Evolutionary conservation across 2,329 filamentous ascomycete species (phyloP).

Genomic region (Apiospora arundinis): DNA sequence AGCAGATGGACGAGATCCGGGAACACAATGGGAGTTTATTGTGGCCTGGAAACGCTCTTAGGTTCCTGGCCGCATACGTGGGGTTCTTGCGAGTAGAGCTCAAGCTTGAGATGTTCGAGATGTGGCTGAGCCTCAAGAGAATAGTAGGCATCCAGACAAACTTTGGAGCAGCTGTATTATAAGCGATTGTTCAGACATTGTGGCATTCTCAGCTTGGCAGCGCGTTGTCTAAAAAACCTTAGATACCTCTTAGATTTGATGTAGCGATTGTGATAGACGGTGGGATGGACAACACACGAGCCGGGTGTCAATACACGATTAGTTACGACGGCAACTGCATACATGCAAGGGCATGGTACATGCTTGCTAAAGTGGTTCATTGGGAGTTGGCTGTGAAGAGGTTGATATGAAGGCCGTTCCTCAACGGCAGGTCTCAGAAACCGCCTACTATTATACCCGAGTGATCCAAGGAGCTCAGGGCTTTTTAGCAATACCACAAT

Average conservation of each 20-base stretch:
- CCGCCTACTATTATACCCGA: background rate
- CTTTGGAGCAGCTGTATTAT: conserved; percentile 3
- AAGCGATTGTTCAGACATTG: background rate
- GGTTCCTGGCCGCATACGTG: conserved; percentile 62
- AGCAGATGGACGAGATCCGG: conserved; percentile 65
- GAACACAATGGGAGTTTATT: conserved; percentile 57
- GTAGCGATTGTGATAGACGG: background rate
- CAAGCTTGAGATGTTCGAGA: conserved; percentile 69
- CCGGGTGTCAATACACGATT: background rate
- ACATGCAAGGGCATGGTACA: background rate
- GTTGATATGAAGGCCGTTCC: background rate
- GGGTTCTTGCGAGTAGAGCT: conserved; percentile 65
- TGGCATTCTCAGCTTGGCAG: background rate
- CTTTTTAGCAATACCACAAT: background rate
- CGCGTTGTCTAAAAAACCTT: background rate
- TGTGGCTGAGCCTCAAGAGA: conserved; percentile 64
- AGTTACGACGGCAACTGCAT: background rate
- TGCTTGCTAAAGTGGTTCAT: background rate
- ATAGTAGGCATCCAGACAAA: conserved; percentile 40
- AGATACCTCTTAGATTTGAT: conserved; percentile 16
- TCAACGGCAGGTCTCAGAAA: too few relatives aligned
- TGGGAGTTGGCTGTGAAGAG: background rate
- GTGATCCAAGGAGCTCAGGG: background rate
- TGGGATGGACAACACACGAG: background rate
- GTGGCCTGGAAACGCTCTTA: conserved; percentile 62